Conservation (phyloP, 768 basidiomycete species). For the Mycena galericulata region DNA sequence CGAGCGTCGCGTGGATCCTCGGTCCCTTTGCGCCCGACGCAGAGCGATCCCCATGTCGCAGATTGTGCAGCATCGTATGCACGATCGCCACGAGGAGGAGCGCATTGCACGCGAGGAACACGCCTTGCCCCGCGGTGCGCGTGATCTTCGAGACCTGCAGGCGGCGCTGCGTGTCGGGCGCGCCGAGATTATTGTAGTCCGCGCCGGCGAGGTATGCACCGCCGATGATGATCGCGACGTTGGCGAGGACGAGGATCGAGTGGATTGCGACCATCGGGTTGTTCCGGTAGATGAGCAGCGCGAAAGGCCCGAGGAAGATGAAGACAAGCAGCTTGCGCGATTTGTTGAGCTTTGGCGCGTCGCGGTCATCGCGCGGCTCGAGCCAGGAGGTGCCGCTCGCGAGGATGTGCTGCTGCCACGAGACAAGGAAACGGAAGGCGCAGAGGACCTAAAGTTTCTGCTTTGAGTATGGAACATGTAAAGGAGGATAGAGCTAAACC, state of each 20-base stretch:
- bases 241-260: conserved; percentile 45
- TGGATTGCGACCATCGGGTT: conserved; percentile 49
- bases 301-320: conserved; percentile 40
- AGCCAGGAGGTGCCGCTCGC: conserved; percentile 47
- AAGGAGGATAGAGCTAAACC: background rate
- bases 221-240: conserved; percentile 48
- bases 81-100: conserved; percentile 41
- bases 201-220: conserved; percentile 47
- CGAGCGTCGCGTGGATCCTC: conserved; percentile 43
- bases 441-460: conserved; percentile 38
- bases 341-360: conserved; percentile 13
- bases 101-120: conserved; percentile 48
- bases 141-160: conserved; percentile 43
- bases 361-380: conserved; percentile 43
- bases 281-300: conserved; percentile 37
- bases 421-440: conserved; percentile 49
- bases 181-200: conserved; percentile 24
- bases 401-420: conserved; percentile 51
- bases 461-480: background rate
- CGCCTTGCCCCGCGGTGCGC: conserved; percentile 46
- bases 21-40: background rate
- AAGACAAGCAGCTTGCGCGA: conserved; percentile 17
- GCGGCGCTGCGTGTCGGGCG: conserved; percentile 29
- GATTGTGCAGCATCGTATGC: conserved; percentile 42
- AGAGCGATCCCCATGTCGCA: conserved; percentile 26